phyloP scores from a whole-genome alignment of 164 flowering plant genomes.

The Brasenia schreberi region DNA sequence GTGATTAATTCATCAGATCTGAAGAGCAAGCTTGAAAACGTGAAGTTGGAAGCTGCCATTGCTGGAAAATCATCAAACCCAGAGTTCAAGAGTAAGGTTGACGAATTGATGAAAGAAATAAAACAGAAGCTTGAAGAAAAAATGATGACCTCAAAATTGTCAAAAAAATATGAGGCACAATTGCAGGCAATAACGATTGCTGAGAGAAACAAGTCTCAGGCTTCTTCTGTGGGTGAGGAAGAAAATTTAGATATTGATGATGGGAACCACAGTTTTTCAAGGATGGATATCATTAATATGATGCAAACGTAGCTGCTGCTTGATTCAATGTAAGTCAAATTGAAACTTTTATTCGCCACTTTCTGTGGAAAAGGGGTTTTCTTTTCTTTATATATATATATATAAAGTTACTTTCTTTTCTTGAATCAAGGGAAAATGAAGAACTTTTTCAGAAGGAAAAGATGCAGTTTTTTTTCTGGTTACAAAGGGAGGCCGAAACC shows the following conservation, averaged over 20 bases:
- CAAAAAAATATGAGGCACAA: slow-evolving; percentile 40
- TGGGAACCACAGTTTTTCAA: background rate
- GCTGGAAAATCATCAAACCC: slow-evolving; percentile 39
- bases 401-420: no score
- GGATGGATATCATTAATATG: background rate
- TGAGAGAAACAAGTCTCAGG: slow-evolving; percentile 1
- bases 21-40: slow-evolving; percentile 40
- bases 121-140: slow-evolving; percentile 41
- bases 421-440: no score
- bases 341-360: no score
- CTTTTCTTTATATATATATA: no score
- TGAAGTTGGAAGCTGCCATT: slow-evolving; percentile 40
- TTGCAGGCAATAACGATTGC: slow-evolving; percentile 28
- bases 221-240: background rate
- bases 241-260: background rate
- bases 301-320: background rate
- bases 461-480: no score
- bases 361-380: no score
- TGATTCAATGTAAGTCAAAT: background rate
- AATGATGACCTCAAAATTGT: slow-evolving; percentile 25
- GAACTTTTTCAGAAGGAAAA: no score
- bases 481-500: no score
- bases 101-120: slow-evolving; percentile 37
- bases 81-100: slow-evolving; percentile 39
- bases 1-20: slow-evolving; percentile 32